A percentile compares a stretch with the other conserved stretches of the same genome.
These are phyloP conservation scores for Coemansia sp. DNA, from an alignment of 192 early-diverging fungal genomes.

Conservation along the genomic window DNA sequence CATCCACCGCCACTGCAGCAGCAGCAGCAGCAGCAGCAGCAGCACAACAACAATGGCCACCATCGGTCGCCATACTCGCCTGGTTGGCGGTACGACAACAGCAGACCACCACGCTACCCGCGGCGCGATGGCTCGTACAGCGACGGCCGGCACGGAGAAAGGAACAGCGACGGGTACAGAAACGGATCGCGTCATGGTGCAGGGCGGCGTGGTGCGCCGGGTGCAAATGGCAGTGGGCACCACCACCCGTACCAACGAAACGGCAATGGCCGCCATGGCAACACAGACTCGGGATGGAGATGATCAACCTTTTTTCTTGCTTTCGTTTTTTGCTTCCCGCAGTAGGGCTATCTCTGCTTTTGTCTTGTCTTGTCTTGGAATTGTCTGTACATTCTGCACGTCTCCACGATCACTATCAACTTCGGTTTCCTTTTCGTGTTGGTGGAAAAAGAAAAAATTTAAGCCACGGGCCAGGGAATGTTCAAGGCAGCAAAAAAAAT, in stretches of 20 bases:
- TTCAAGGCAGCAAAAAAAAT: too few species aligned
- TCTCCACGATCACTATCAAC: too few species aligned
- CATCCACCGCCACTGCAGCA: background rate
- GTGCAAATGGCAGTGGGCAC: conserved; percentile 18
- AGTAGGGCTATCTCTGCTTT: too few species aligned
- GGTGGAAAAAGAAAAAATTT: background rate
- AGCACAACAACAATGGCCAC: conserved; percentile 18
- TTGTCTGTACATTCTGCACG: too few species aligned
- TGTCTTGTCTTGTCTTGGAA: too few species aligned
- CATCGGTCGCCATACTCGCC: conserved; percentile 40
- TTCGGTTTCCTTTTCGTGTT: background rate
- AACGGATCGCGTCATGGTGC: conserved; percentile 6
- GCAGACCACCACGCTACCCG: conserved; percentile 12
- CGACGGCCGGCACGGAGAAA: conserved; percentile 6
- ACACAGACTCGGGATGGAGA: conserved; percentile 30
- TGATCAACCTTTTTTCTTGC: background rate
- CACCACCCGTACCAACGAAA: conserved; percentile 42
- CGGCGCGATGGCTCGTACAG: conserved; percentile 32
- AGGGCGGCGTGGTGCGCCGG: conserved; percentile 11
- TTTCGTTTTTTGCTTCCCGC: background rate
- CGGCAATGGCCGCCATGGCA: conserved; percentile 8
- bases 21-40: conserved; percentile 11
- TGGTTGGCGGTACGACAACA: conserved; percentile 24
- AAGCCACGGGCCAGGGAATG: too few species aligned
- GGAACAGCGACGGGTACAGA: conserved; percentile 28